Conservation (phyloP, 2,329 filamentous ascomycete genomes). For the Simplicillium aogashimaense region DNA sequence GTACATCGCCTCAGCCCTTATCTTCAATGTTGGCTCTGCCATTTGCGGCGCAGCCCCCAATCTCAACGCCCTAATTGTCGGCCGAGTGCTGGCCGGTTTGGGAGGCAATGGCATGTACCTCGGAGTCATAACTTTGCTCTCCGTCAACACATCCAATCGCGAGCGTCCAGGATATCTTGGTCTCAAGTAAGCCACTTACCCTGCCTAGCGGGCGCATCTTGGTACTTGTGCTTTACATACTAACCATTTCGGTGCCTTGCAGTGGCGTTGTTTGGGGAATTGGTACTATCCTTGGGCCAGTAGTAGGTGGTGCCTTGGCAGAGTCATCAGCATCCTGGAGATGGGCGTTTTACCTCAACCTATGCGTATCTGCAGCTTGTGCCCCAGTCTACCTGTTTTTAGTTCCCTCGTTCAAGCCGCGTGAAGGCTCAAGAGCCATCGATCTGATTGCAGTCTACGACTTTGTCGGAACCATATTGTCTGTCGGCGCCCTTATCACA, state of each 20-base stretch:
- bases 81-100: slow-evolving; percentile 28
- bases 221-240: no score
- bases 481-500: slow-evolving; percentile 23
- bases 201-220: no score
- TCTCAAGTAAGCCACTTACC: background rate
- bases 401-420: slow-evolving; percentile 11
- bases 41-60: slow-evolving; percentile 28
- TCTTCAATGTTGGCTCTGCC: slow-evolving; percentile 16
- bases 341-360: slow-evolving; percentile 32
- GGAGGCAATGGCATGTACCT: slow-evolving; percentile 29
- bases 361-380: slow-evolving; percentile 29
- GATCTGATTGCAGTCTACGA: slow-evolving; percentile 26
- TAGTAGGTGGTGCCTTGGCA: slow-evolving; percentile 32
- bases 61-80: slow-evolving; percentile 32
- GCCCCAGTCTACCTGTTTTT: slow-evolving; percentile 16
- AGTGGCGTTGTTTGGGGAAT: slow-evolving; percentile 27
- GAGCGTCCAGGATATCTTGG: slow-evolving; percentile 15
- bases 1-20: slow-evolving; percentile 10
- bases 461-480: slow-evolving; percentile 29
- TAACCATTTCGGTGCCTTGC: background rate
- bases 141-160: slow-evolving; percentile 12
- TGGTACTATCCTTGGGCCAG: slow-evolving; percentile 33
- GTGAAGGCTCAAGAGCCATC: slow-evolving; percentile 9
- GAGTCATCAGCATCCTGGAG: slow-evolving; percentile 28
- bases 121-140: slow-evolving; percentile 15